phyloP scores from a whole-genome alignment of 1,139 yeast genomes.

The Eremothecium gossypii region DNA sequence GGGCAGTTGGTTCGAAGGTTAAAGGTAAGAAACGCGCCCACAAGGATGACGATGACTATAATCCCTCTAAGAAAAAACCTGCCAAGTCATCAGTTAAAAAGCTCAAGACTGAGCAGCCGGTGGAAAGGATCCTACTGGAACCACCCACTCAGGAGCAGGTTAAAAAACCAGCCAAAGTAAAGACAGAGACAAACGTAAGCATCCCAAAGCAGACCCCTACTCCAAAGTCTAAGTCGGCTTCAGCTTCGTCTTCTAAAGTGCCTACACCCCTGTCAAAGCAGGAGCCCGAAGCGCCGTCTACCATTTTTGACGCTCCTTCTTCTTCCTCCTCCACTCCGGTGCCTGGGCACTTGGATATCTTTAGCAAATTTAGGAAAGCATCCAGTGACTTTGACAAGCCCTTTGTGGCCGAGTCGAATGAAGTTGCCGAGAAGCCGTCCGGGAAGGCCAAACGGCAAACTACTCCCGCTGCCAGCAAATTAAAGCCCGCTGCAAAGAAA shows the following conservation, averaged over 20 bases:
- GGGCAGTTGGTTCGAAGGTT: constrained; percentile 22
- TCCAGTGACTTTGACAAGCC: constrained; percentile 1
- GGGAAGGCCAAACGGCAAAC: background rate
- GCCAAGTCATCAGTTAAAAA: constrained; percentile 18
- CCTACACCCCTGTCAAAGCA: constrained; percentile 9
- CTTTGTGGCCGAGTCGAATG: background rate
- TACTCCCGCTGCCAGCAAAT: constrained; percentile 1
- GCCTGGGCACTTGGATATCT: constrained; percentile 5
- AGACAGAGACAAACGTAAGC: constrained; percentile 16
- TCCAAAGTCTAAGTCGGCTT: constrained; percentile 2
- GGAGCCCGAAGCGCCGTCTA: constrained; percentile 2
- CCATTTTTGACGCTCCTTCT: constrained; percentile 6
- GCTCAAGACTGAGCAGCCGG: constrained; percentile 23
- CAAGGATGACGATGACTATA: constrained; percentile 26
- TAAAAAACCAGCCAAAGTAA: constrained; percentile 20
- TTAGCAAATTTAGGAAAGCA: constrained; percentile 5
- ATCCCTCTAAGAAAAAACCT: constrained; percentile 25
- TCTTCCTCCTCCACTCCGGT: constrained; percentile 6
- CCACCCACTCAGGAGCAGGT: constrained; percentile 21
- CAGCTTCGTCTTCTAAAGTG: constrained; percentile 6
- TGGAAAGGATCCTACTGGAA: constrained; percentile 25
- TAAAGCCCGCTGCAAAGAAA: background rate
- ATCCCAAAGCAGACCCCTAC: constrained; percentile 7
- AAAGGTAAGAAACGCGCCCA: constrained; percentile 25
- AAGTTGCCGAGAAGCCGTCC: background rate